These are phyloP conservation scores for Cymbopogon flexuosus DNA, from an alignment of 202 grass and related monocot species.

Conservation along the genomic window DNA sequence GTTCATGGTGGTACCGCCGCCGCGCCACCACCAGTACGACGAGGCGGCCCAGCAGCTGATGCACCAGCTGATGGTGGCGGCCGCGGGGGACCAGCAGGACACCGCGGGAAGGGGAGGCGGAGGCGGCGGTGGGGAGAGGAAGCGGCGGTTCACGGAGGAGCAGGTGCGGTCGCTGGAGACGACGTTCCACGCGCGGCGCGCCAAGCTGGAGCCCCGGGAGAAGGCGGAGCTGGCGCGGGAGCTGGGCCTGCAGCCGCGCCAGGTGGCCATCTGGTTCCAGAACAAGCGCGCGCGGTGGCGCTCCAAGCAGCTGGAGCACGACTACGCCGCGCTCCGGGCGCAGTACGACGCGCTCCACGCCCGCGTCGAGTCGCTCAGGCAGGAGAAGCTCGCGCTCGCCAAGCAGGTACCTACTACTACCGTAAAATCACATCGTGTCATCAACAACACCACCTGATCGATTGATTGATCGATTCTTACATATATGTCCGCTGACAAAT, in stretches of 20 bases:
- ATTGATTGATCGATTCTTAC: not conserved
- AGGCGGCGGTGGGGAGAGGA: slow-evolving; percentile 21
- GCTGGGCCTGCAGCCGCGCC: slow-evolving; percentile 69
- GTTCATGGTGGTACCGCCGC: slow-evolving; percentile 20
- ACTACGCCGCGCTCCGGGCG: slow-evolving; percentile 49
- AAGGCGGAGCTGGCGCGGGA: slow-evolving; percentile 64
- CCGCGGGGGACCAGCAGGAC: not conserved
- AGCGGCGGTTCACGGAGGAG: slow-evolving; percentile 82
- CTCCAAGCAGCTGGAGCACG: slow-evolving; percentile 79
- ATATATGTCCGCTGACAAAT: too few relatives aligned
- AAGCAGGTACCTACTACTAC: slow-evolving; percentile 21
- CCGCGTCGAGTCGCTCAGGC: slow-evolving; percentile 41
- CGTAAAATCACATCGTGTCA: too few relatives aligned
- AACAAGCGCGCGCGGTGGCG: slow-evolving; percentile 86
- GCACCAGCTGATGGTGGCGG: slow-evolving; percentile 1
- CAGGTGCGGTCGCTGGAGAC: slow-evolving; percentile 75
- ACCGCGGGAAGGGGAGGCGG: slow-evolving; percentile 23
- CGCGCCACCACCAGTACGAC: not conserved
- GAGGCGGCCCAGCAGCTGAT: not conserved
- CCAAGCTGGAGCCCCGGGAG: slow-evolving; percentile 73
- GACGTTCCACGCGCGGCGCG: slow-evolving; percentile 63
- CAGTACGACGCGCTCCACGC: slow-evolving; percentile 46
- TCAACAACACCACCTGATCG: not conserved
- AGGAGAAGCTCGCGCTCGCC: slow-evolving; percentile 56
- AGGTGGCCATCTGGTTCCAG: slow-evolving; percentile 92